Percentiles rank a stretch among this genome's conserved stretches.
Evolutionary conservation across 2,329 filamentous ascomycete genomes (phyloP).

Genomic region (Hortaea werneckii): DNA sequence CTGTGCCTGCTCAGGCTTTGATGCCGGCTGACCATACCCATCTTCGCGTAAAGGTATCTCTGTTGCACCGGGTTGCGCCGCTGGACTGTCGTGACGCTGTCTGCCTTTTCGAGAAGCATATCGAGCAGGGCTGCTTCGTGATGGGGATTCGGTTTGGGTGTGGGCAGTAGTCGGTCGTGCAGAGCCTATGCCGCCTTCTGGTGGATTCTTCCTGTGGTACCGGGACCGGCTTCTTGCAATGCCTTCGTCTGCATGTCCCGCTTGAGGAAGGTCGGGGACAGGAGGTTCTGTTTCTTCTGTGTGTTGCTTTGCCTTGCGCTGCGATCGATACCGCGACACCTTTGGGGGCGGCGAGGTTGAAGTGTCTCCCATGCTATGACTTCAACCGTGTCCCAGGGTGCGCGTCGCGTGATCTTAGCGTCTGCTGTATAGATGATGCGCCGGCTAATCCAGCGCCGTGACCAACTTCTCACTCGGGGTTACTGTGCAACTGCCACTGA

Average conservation of each 20-base stretch:
- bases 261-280: slow-evolving; percentile 2
- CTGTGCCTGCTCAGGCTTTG: slow-evolving; percentile 60
- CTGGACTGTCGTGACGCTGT: too few species aligned
- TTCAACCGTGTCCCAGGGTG: too few species aligned
- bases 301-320: slow-evolving; percentile 28
- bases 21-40: slow-evolving; percentile 1
- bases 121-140: not conserved
- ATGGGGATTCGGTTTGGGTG: not conserved
- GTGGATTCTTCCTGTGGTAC: slow-evolving; percentile 20
- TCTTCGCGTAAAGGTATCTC: not conserved
- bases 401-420: too few species aligned
- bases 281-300: slow-evolving; percentile 1
- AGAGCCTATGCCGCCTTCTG: not conserved
- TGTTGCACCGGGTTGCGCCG: too few species aligned
- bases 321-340: too few species aligned
- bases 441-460: too few species aligned
- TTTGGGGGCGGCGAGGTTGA: slow-evolving; percentile 30
- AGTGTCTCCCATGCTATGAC: slow-evolving; percentile 7
- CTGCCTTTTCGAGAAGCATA: too few species aligned
- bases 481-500: not conserved
- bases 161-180: slow-evolving; percentile 1
- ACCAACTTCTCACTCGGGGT: not conserved
- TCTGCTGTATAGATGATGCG: too few species aligned
- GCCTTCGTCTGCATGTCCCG: slow-evolving; percentile 10
- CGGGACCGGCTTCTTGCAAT: slow-evolving; percentile 21